Conservation (phyloP, 2,329 filamentous ascomycete genomes). For the Balansia obtecta region DNA sequence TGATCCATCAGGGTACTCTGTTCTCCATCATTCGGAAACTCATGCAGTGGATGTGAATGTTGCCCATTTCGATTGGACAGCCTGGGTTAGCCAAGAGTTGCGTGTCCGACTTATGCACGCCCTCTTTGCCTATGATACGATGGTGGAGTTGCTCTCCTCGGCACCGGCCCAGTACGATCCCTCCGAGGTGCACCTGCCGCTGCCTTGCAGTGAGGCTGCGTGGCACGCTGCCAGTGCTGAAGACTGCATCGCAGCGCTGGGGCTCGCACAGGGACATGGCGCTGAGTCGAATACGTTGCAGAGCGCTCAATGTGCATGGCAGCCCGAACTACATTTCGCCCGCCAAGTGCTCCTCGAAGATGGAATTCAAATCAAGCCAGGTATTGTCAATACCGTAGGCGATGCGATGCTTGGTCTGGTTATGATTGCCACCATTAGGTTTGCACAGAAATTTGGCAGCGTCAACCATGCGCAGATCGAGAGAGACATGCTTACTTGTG, state of each 20-base stretch:
- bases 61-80: conserved; percentile 37
- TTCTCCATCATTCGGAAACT: conserved; percentile 51
- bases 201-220: conserved; percentile 60
- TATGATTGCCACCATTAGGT: conserved; percentile 47
- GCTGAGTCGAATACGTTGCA: conserved; percentile 42
- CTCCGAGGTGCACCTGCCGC: conserved; percentile 51
- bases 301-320: conserved; percentile 27
- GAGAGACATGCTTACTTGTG: conserved; percentile 24
- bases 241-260: conserved; percentile 53
- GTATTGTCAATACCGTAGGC: conserved; percentile 1
- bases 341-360: conserved; percentile 48
- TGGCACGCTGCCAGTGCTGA: conserved; percentile 53
- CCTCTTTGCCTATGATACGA: conserved; percentile 51
- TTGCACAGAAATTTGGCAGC: conserved; percentile 18
- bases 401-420: conserved; percentile 20
- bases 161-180: conserved; percentile 48
- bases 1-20: conserved; percentile 26
- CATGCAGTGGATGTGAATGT: conserved; percentile 23
- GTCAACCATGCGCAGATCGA: neutral
- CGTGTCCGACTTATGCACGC: conserved; percentile 52
- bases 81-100: conserved; percentile 61
- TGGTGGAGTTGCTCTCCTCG: conserved; percentile 62
- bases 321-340: conserved; percentile 50
- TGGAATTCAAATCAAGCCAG: conserved; percentile 11
- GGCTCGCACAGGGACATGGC: conserved; percentile 42